Base-by-base conservation (phyloP, 495 filamentous ascomycete genomes). In the Alectoria sarmentosa region DNA sequence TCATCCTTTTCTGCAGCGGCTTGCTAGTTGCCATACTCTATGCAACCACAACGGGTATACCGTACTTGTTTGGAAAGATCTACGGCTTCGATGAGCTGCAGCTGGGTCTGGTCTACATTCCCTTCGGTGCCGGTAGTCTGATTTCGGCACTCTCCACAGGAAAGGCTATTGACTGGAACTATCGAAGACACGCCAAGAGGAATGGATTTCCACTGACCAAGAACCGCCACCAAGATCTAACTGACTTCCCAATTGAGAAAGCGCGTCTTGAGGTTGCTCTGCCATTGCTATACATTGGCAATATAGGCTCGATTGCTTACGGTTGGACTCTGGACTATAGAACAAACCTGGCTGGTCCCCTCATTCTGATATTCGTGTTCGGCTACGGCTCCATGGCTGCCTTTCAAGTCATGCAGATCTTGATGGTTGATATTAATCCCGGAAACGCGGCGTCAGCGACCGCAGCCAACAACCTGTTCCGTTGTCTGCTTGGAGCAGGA, bases 381-480 rank as follows among this genome's bases (percentile, higher is more conserved):
- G 75, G 76, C 37, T 80, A 74, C 65, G 48, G 69, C 10, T 44
- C 77, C 11, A 74, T 69, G 26, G 74, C 72, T 11, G 71, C 71
- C 0, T 73, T 71, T 11, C 75, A 78, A 39, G 64, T 73, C 19
- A 49, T 76, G 17, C 74, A 73, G 65, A 80, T 82, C 0, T 72
- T 90, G 60, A 75, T 89, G 58, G 78, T 89, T 4, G 89, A 92
- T 68, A 75, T 90, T 3, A 85, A 86, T 64, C 83, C 84, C 0
- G 78, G 74, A 0, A 79, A 77, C 23, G 85, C 88, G 0, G 82
- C 83, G 0, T 83, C 88, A 0, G 86, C 86, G 0, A 86, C 87
- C 2, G 88, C 89, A 3, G 84, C 86, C 9, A 89, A 86, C 65
- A 91, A 91, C 67, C 73, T 92, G 10, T 81, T 82, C 1, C 75